A percentile compares a stretch with the other conserved stretches of the same genome.
Evolutionary conservation across 306 rosid species (phyloP).

Genomic region (Casuarina cunninghamiana): DNA sequence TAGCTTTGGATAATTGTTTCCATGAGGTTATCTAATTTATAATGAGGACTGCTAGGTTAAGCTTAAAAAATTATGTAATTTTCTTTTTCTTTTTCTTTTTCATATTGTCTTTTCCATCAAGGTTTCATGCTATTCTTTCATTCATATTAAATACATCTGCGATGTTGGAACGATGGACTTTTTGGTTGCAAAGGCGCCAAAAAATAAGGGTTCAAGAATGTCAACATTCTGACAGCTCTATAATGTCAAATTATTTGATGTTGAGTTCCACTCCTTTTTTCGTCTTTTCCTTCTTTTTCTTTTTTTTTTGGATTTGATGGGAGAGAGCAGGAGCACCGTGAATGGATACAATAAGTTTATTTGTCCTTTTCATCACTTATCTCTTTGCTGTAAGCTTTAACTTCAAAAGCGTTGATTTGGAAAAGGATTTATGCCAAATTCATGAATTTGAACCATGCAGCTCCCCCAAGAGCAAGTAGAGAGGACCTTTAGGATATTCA

Average conservation of each 20-base stretch:
- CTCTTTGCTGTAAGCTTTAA: slow-evolving; percentile 23
- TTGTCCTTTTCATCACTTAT: slow-evolving; percentile 22
- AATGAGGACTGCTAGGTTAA: slow-evolving; percentile 26
- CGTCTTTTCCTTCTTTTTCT: too few species aligned
- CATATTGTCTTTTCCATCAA: slow-evolving; percentile 33
- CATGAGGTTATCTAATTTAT: slow-evolving; percentile 1
- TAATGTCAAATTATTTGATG: slow-evolving; percentile 29
- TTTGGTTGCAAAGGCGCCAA: slow-evolving; percentile 23
- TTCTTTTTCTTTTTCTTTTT: slow-evolving; percentile 21
- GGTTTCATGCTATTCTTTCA: slow-evolving; percentile 28
- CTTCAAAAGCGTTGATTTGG: slow-evolving; percentile 30
- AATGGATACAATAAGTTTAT: slow-evolving; percentile 14
- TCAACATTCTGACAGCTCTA: slow-evolving; percentile 36
- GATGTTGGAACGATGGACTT: slow-evolving; percentile 36
- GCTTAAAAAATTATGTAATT: slow-evolving; percentile 10
- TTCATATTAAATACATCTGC: slow-evolving; percentile 49
- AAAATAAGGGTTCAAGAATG: slow-evolving; percentile 35
- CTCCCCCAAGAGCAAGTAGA: slow-evolving; percentile 31
- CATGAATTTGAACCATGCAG: slow-evolving; percentile 31
- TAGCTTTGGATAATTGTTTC: slow-evolving; percentile 17
- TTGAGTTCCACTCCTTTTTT: slow-evolving; percentile 16
- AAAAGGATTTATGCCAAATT: slow-evolving; percentile 46
- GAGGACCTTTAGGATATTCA: slow-evolving; percentile 37
- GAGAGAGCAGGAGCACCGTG: slow-evolving; percentile 30
- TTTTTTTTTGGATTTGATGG: slow-evolving; percentile 22